phyloP scores from a whole-genome alignment of 805 yeast species.

The Tetrapisispora pingtungensis region DNA sequence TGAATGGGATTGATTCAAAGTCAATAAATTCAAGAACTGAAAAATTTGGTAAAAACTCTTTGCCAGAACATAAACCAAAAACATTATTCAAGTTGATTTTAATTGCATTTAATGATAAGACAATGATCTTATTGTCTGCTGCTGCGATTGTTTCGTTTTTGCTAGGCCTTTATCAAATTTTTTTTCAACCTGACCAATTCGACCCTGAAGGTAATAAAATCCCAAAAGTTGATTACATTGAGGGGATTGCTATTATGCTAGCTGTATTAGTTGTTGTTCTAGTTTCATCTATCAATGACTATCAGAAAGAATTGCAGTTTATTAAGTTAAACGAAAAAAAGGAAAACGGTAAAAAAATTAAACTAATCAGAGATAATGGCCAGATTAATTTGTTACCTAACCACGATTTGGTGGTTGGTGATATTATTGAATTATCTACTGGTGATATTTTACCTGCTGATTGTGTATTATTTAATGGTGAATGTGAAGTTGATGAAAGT shows the following conservation, averaged over 20 bases:
- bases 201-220: constrained; percentile 68
- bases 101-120: constrained; percentile 86
- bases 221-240: constrained; percentile 95
- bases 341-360: constrained; percentile 71
- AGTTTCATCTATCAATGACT: constrained; percentile 94
- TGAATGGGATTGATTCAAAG: constrained; percentile 13
- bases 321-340: constrained; percentile 79
- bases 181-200: constrained; percentile 68
- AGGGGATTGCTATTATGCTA: constrained; percentile 92
- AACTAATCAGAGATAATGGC: constrained; percentile 60
- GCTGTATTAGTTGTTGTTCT: constrained; percentile 85
- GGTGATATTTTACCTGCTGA: constrained; percentile 95
- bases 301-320: constrained; percentile 91
- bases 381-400: constrained; percentile 58
- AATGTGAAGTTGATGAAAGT: constrained; percentile 82
- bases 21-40: constrained; percentile 10
- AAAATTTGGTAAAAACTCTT: constrained; percentile 56
- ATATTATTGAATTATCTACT: constrained; percentile 69
- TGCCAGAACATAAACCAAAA: constrained; percentile 67
- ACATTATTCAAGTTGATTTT: constrained; percentile 58
- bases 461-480: constrained; percentile 61
- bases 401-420: constrained; percentile 77
- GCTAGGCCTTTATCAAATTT: constrained; percentile 83
- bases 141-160: constrained; percentile 89
- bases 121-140: constrained; percentile 66